Conservation (phyloP, 2,329 filamentous ascomycete genomes). For the Microdochium paspali region DNA sequence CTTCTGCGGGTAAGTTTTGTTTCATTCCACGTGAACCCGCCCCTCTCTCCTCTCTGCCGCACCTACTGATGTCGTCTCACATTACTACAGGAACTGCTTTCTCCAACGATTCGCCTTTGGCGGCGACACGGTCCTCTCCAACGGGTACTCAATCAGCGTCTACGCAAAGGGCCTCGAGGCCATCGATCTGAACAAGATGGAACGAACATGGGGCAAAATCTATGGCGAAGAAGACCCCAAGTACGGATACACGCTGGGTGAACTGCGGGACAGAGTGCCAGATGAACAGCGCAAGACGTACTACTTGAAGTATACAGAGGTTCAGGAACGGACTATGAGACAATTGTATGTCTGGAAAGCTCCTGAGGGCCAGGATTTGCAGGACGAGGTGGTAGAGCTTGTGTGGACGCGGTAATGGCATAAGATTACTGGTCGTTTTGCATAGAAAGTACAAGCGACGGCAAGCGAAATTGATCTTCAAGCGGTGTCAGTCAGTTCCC, state of each 20-base stretch:
- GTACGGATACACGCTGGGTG: not conserved
- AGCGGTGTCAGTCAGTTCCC: no score
- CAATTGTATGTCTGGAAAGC: not conserved
- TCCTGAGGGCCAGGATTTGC: not conserved
- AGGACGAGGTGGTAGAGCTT: not conserved
- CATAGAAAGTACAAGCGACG: no score
- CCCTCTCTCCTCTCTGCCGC: not conserved
- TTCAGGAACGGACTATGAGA: not conserved
- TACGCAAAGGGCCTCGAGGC: conserved; percentile 31
- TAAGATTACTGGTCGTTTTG: no score
- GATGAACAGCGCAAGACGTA: not conserved
- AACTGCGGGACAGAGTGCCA: not conserved
- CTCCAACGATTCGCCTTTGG: conserved; percentile 44
- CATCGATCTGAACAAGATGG: conserved; percentile 34
- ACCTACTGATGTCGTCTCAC: not conserved
- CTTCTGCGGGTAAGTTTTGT: conserved; percentile 33
- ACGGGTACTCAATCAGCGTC: conserved; percentile 47
- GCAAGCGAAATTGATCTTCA: no score
- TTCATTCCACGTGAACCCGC: no score
- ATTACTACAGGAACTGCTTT: conserved; percentile 32
- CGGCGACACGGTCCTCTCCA: conserved; percentile 40
- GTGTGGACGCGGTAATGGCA: not conserved
- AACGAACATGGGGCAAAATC: conserved; percentile 42
- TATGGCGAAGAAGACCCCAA: conserved; percentile 20
- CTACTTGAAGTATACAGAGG: not conserved